Conservation (phyloP, 441 rosid species). For the Corymbia calophylla region DNA sequence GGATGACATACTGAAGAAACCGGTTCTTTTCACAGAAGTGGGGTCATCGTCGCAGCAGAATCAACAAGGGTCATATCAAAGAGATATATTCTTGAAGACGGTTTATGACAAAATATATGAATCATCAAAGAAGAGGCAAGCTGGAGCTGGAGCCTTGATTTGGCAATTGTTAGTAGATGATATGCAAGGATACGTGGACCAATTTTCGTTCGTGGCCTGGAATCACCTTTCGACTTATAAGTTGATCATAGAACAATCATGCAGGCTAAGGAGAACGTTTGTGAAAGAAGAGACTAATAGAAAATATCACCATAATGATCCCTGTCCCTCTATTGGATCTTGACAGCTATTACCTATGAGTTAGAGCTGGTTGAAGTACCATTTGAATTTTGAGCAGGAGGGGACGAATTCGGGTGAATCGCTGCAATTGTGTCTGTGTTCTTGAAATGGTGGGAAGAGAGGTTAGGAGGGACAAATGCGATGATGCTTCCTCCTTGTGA, state of each 20-base stretch:
- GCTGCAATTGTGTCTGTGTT: background rate
- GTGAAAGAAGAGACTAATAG: background rate
- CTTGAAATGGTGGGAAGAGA: too few relatives aligned
- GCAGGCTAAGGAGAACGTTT: constrained; percentile 16
- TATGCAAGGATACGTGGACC: constrained; percentile 23
- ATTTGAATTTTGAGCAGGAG: background rate
- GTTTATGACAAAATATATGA: constrained; percentile 30
- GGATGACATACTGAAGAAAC: constrained; percentile 19
- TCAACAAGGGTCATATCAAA: constrained; percentile 10
- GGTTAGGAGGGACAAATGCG: too few relatives aligned
- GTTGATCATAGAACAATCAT: constrained; percentile 27
- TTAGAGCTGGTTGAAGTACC: background rate
- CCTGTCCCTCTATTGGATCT: constrained; percentile 1
- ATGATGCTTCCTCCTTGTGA: background rate
- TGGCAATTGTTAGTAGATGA: constrained; percentile 44
- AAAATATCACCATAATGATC: background rate
- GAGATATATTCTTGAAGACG: constrained; percentile 19
- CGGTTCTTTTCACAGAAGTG: constrained; percentile 33
- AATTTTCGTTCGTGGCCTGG: constrained; percentile 28
- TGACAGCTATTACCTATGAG: background rate
- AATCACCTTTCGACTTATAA: constrained; percentile 24
- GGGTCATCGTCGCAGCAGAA: constrained; percentile 15
- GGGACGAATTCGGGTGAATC: background rate
- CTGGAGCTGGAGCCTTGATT: constrained; percentile 43
- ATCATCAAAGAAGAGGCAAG: constrained; percentile 24